These are phyloP conservation scores for Phytophthora nicotianae DNA, from an alignment of 352 stramenopile species.

Conservation along the genomic window DNA sequence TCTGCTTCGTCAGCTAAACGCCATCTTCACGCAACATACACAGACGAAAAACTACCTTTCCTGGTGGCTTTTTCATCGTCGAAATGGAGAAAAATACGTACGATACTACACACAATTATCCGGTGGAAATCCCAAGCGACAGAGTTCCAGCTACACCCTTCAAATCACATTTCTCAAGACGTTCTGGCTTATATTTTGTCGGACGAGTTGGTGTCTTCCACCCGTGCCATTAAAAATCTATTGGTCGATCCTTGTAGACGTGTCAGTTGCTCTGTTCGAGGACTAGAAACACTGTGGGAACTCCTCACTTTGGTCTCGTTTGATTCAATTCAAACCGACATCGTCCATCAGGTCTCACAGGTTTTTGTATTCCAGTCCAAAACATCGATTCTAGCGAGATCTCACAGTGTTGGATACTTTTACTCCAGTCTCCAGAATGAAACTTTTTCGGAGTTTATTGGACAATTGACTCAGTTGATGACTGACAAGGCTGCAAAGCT, in stretches of 20 bases:
- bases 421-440: slow-evolving; percentile 43
- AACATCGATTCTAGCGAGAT: slow-evolving; percentile 6
- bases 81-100: slow-evolving; percentile 51
- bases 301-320: slow-evolving; percentile 48
- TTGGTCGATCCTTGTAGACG: slow-evolving; percentile 61
- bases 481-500: slow-evolving; percentile 34
- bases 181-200: slow-evolving; percentile 42
- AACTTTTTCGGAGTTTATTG: slow-evolving; percentile 37
- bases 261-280: slow-evolving; percentile 42
- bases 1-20: slow-evolving; percentile 22
- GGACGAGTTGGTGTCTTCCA: slow-evolving; percentile 35
- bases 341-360: slow-evolving; percentile 59
- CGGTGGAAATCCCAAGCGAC: slow-evolving; percentile 41
- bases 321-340: slow-evolving; percentile 54
- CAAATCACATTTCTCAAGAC: slow-evolving; percentile 26
- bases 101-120: slow-evolving; percentile 41
- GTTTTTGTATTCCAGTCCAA: slow-evolving; percentile 47
- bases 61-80: slow-evolving; percentile 49
- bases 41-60: slow-evolving; percentile 37
- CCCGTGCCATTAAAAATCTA: slow-evolving; percentile 24
- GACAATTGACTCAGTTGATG: slow-evolving; percentile 43
- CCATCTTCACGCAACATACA: slow-evolving; percentile 41
- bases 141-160: not conserved
- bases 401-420: slow-evolving; percentile 33
- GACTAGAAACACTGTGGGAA: slow-evolving; percentile 52